Percentiles rank a stretch among this genome's conserved stretches.
Conservation (phyloP, 2,329 filamentous ascomycete genomes). For the Lasiodiplodia citricola region DNA sequence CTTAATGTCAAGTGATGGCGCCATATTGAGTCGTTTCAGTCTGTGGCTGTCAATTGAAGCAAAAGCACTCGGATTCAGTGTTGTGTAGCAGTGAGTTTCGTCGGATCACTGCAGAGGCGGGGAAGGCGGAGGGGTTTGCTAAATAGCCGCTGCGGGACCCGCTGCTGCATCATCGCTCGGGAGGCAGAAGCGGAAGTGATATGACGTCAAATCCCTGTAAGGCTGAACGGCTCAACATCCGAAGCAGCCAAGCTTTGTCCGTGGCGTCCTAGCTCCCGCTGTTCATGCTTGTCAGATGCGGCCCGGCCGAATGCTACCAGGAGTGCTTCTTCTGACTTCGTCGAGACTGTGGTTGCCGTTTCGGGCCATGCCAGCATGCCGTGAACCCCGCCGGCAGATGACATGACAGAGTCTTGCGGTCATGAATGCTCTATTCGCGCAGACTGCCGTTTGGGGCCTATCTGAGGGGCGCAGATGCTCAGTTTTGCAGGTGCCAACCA, state of each 20-base stretch:
- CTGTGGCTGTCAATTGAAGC: background rate
- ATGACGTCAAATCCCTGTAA: constrained; percentile 8
- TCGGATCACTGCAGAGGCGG: background rate
- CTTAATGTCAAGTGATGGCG: constrained; percentile 12
- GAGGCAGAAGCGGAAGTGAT: background rate
- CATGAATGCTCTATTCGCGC: background rate
- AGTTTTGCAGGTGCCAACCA: background rate
- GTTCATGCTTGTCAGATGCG: background rate
- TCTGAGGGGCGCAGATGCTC: background rate
- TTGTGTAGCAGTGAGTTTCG: background rate
- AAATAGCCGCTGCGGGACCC: constrained; percentile 2
- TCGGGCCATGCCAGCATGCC: background rate
- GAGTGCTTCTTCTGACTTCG: background rate
- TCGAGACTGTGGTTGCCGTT: background rate
- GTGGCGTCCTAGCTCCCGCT: background rate
- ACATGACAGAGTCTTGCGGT: background rate
- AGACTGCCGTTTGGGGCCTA: too few species aligned
- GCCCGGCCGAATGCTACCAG: background rate
- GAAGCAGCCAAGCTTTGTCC: background rate
- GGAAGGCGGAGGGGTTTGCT: background rate
- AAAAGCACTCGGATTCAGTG: background rate
- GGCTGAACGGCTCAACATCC: background rate
- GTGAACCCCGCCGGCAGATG: background rate
- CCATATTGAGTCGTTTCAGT: background rate
- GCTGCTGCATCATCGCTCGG: constrained; percentile 7